A percentile compares a stretch with the other conserved stretches of the same genome.
Evolutionary conservation across 179 eudicot genomes (phyloP).

Genomic region (Beta macrorhiza): DNA sequence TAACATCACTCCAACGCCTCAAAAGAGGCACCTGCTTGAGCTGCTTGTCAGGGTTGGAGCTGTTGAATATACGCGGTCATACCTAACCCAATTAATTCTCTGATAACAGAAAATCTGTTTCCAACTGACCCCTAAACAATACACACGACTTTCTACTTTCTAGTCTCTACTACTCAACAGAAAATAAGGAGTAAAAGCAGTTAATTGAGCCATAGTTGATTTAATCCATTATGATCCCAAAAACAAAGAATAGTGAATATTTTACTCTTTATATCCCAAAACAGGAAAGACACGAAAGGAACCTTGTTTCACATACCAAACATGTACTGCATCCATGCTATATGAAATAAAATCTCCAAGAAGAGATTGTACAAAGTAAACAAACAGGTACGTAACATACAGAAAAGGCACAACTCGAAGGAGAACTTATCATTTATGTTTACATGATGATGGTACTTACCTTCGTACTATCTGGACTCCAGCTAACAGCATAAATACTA

Average conservation of each 20-base stretch:
- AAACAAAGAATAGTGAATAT: background rate
- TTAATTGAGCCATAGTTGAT: background rate
- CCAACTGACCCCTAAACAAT: background rate
- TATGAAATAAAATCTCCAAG: background rate
- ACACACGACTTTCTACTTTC: background rate
- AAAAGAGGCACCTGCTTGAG: background rate
- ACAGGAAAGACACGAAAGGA: background rate
- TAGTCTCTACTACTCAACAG: background rate
- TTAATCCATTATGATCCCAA: background rate
- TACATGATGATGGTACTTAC: constrained; percentile 29
- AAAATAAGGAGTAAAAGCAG: background rate
- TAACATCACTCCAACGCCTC: background rate
- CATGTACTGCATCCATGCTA: background rate
- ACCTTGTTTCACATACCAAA: background rate
- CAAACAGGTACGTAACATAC: background rate
- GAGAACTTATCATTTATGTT: background rate
- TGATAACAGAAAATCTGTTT: background rate
- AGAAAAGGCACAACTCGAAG: background rate
- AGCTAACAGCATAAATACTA: constrained; percentile 93
- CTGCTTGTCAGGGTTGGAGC: background rate
- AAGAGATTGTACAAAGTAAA: background rate
- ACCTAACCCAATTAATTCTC: background rate
- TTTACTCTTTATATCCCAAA: background rate
- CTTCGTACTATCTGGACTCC: constrained; percentile 94
- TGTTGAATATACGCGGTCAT: background rate